Conservation (phyloP, 129 eudicot genomes). For the Tanacetum coccineum region DNA sequence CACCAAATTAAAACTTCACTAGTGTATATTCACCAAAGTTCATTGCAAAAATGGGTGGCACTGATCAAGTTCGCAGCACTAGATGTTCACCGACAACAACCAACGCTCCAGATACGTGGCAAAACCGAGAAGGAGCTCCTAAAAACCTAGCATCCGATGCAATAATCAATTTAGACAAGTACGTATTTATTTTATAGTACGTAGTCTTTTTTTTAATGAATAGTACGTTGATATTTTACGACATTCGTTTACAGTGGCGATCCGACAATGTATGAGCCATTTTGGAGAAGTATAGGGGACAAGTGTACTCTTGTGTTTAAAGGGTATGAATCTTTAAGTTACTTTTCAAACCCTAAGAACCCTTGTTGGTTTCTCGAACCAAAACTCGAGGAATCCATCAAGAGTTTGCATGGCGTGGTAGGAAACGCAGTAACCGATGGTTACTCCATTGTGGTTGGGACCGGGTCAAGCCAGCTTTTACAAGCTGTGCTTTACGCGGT, state of each 20-base stretch:
- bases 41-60: slow-evolving; percentile 17
- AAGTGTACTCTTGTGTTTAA: slow-evolving; percentile 43
- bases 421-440: slow-evolving; percentile 70
- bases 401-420: slow-evolving; percentile 50
- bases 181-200: not conserved
- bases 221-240: not conserved
- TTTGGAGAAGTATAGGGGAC: slow-evolving; percentile 57
- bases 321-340: slow-evolving; percentile 60
- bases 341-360: slow-evolving; percentile 47
- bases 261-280: slow-evolving; percentile 66
- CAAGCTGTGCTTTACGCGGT: slow-evolving; percentile 59
- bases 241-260: slow-evolving; percentile 55
- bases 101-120: slow-evolving; percentile 3
- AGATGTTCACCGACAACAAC: slow-evolving; percentile 19
- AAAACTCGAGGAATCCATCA: slow-evolving; percentile 59
- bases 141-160: slow-evolving; percentile 24
- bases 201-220: not conserved
- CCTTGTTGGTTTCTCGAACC: slow-evolving; percentile 83
- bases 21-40: not conserved
- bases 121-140: slow-evolving; percentile 3
- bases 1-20: slow-evolving; percentile 3
- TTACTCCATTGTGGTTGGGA: slow-evolving; percentile 59
- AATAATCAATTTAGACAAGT: slow-evolving; percentile 66
- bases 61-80: slow-evolving; percentile 26
- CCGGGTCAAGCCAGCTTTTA: slow-evolving; percentile 82